phyloP scores from a whole-genome alignment of 805 yeast species.

The Kodamaea hsintzibuensis region DNA sequence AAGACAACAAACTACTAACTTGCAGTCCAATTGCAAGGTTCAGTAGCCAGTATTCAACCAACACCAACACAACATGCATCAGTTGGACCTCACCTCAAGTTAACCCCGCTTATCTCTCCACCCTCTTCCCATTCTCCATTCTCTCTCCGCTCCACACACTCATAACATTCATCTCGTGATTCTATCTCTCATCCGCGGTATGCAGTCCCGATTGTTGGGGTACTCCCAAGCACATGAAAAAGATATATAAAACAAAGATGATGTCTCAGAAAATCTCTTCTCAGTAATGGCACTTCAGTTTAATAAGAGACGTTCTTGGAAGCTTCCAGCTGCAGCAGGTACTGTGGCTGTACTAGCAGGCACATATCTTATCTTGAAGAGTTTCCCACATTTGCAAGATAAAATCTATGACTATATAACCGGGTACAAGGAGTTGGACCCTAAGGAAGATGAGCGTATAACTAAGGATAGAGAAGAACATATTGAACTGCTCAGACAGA shows the following conservation, averaged over 20 bases:
- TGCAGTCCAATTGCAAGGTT: too few species aligned
- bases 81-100: too few species aligned
- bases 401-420: slow-evolving; percentile 22
- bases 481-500: slow-evolving; percentile 9
- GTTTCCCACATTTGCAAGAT: slow-evolving; percentile 51
- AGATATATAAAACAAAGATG: neutral
- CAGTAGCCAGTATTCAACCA: too few species aligned
- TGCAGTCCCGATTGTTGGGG: neutral
- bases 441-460: slow-evolving; percentile 10
- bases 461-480: slow-evolving; percentile 6
- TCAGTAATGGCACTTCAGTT: slow-evolving; percentile 23
- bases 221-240: slow-evolving; percentile 5
- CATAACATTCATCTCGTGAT: neutral
- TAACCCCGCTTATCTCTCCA: neutral
- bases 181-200: neutral
- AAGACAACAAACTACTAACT: too few species aligned
- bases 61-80: too few species aligned
- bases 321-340: slow-evolving; percentile 34
- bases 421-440: slow-evolving; percentile 19
- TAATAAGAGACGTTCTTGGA: slow-evolving; percentile 17
- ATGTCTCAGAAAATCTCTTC: neutral
- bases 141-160: neutral
- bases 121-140: neutral
- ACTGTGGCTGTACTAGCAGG: slow-evolving; percentile 43
- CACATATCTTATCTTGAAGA: slow-evolving; percentile 41